Conservation (phyloP, 2,329 filamentous ascomycete genomes). For the Rachicladosporium sp. region DNA sequence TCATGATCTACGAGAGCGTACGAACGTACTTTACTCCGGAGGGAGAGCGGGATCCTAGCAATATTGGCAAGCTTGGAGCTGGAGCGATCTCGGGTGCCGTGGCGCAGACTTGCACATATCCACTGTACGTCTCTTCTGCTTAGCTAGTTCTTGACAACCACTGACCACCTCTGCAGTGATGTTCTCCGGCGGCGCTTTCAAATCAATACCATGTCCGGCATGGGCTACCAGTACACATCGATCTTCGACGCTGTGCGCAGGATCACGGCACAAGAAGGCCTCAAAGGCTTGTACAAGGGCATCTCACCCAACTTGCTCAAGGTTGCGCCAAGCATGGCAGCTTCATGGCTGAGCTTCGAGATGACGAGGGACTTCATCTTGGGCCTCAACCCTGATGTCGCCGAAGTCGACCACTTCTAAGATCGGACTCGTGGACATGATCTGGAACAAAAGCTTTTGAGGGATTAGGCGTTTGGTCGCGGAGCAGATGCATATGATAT, state of each 20-base stretch:
- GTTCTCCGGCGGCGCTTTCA: conserved; percentile 90
- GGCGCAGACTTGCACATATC: conserved; percentile 95
- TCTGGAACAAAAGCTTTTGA: too few relatives aligned
- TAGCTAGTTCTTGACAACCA: neutral
- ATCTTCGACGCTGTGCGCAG: conserved; percentile 71
- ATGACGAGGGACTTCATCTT: conserved; percentile 79
- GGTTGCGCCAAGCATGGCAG: conserved; percentile 96
- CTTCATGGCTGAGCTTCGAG: conserved; percentile 96
- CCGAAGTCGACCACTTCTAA: conserved; percentile 1
- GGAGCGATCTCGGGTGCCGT: conserved; percentile 93
- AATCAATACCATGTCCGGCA: conserved; percentile 97
- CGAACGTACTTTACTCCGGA: conserved; percentile 75
- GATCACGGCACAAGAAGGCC: conserved; percentile 73
- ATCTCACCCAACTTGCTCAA: conserved; percentile 92
- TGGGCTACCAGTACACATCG: conserved; percentile 90
- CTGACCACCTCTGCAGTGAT: conserved; percentile 44
- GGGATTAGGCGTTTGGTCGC: too few relatives aligned
- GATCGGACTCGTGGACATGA: too few relatives aligned
- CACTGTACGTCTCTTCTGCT: conserved; percentile 57
- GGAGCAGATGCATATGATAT: too few relatives aligned
- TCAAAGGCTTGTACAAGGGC: conserved; percentile 84
- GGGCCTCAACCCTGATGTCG: conserved; percentile 36
- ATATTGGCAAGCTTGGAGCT: conserved; percentile 70
- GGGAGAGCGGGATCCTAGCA: conserved; percentile 70
- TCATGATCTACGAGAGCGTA: conserved; percentile 93